Percentiles rank a stretch among this genome's conserved stretches.
phyloP scores from a whole-genome alignment of 2,329 filamentous ascomycete genomes.

The Coleophoma eucalyptorum region DNA sequence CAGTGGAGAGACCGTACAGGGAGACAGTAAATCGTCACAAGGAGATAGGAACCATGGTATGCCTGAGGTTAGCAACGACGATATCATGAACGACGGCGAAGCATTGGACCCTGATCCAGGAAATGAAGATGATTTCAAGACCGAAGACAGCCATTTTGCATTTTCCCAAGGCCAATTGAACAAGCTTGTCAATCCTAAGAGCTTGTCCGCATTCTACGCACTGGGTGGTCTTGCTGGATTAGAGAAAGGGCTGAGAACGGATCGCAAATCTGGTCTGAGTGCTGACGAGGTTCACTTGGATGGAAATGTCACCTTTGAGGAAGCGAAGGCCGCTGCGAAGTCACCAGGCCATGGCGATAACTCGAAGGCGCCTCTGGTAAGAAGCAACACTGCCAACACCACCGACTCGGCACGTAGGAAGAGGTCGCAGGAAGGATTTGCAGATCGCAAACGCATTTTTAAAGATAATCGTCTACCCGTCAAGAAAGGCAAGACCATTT shows the following conservation, averaged over 20 bases:
- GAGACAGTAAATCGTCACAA: conserved; percentile 39
- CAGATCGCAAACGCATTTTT: conserved; percentile 67
- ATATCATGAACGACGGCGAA: conserved; percentile 48
- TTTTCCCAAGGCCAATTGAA: conserved; percentile 70
- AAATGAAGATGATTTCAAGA: conserved; percentile 65
- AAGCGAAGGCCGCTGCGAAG: conserved; percentile 38
- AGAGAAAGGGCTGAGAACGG: conserved; percentile 68
- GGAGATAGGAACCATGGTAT: conserved; percentile 34
- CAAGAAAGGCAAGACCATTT: conserved; percentile 65
- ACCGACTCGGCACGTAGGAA: conserved; percentile 10
- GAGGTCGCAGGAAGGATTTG: conserved; percentile 34
- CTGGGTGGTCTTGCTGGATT: conserved; percentile 70
- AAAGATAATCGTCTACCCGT: conserved; percentile 65
- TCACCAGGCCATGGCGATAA: conserved; percentile 5
- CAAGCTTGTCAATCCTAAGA: conserved; percentile 80
- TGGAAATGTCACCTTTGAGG: conserved; percentile 64
- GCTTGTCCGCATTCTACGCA: conserved; percentile 67
- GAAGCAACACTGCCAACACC: conserved; percentile 7
- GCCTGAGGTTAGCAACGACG: conserved; percentile 33
- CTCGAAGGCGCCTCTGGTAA: conserved; percentile 24
- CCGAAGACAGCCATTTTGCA: conserved; percentile 67
- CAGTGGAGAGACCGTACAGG: conserved; percentile 39
- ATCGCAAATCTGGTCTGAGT: conserved; percentile 62
- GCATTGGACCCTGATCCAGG: conserved; percentile 58
- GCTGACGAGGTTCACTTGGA: conserved; percentile 63